phyloP scores from a whole-genome alignment of 73 alveolate species.

The Tetrahymena thermophila region DNA sequence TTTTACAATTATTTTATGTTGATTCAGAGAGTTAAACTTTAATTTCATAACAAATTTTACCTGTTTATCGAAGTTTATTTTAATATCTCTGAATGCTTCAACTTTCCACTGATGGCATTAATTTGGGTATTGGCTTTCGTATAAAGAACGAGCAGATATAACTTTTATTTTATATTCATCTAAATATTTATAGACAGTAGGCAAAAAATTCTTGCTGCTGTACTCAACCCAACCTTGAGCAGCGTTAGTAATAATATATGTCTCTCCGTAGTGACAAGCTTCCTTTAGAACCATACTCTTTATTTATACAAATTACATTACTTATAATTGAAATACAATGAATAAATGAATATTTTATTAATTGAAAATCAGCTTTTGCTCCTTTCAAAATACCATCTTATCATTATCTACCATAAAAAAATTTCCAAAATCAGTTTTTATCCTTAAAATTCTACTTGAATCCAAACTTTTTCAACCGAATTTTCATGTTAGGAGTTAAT shows the following conservation, averaged over 20 bases:
- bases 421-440: neutral
- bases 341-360: neutral
- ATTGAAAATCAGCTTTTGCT: no score
- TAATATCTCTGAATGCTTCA: constrained; percentile 89
- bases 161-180: constrained; percentile 51
- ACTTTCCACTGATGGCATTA: constrained; percentile 86
- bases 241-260: constrained; percentile 96
- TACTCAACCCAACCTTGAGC: constrained; percentile 99
- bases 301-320: neutral
- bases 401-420: neutral
- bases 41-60: neutral
- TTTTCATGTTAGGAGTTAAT: neutral
- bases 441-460: neutral
- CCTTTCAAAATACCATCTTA: no score
- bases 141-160: constrained; percentile 88
- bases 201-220: constrained; percentile 24
- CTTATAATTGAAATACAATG: neutral
- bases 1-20: neutral
- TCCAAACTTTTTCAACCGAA: neutral
- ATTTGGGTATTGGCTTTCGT: constrained; percentile 90
- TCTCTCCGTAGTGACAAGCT: constrained; percentile 58
- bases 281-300: constrained; percentile 28
- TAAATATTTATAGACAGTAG: constrained; percentile 9
- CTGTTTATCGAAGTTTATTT: constrained; percentile 59
- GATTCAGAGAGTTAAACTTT: neutral